phyloP scores from a whole-genome alignment of 2,329 filamentous ascomycete genomes.

The Fusarium buxicola region DNA sequence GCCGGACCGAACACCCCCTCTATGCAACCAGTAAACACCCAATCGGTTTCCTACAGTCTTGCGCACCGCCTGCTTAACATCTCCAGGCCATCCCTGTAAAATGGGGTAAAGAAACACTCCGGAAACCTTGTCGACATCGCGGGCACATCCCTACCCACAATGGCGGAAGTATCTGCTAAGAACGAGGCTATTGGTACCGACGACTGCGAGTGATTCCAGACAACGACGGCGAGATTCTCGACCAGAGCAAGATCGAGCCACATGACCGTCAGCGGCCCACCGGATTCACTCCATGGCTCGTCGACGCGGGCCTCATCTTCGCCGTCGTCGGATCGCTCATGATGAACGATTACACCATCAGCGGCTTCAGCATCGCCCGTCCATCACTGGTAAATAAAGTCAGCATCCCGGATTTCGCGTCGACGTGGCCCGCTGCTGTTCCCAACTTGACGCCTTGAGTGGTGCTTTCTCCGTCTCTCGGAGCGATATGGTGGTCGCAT shows the following conservation, averaged over 20 bases:
- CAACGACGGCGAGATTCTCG: constrained; percentile 15
- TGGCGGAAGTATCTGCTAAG: neutral
- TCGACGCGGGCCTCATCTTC: constrained; percentile 71
- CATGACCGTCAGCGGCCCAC: constrained; percentile 71
- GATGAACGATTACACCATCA: constrained; percentile 78
- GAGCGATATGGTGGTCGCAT: constrained; percentile 71
- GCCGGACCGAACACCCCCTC: too few species aligned
- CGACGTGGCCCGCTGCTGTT: constrained; percentile 73
- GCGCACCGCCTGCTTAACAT: too few species aligned
- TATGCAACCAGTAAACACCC: too few species aligned
- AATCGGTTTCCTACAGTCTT: too few species aligned
- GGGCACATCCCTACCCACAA: neutral
- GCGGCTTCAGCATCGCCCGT: constrained; percentile 79
- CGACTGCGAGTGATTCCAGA: neutral
- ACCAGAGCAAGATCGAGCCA: constrained; percentile 61
- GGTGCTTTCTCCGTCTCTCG: constrained; percentile 69
- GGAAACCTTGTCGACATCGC: too few species aligned
- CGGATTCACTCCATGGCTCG: constrained; percentile 61
- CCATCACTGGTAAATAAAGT: constrained; percentile 74
- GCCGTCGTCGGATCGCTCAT: constrained; percentile 73
- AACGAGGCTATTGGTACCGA: neutral
- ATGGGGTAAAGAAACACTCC: too few species aligned
- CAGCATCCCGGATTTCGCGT: constrained; percentile 69
- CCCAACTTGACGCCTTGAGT: constrained; percentile 68
- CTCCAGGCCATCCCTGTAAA: too few species aligned